phyloP scores from a whole-genome alignment of 257 asterid genomes.

The Solanum peruvianum region DNA sequence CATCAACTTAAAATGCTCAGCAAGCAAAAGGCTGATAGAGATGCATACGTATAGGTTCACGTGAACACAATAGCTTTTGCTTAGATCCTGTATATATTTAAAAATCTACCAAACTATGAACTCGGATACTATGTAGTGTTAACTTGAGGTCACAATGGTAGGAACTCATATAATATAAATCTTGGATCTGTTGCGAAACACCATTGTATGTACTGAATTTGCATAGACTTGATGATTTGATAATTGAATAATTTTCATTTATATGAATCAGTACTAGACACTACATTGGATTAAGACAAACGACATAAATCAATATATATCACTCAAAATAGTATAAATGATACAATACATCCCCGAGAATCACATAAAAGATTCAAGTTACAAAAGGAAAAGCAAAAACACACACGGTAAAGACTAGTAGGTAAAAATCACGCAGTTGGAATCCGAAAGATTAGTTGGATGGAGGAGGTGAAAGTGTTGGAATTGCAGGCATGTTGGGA shows the following conservation, averaged over 20 bases:
- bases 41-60: background rate
- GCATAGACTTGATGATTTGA: too few species aligned
- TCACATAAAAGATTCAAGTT: background rate
- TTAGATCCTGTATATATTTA: too few species aligned
- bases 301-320: background rate
- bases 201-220: too few species aligned
- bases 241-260: too few species aligned
- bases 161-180: background rate
- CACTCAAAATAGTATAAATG: background rate
- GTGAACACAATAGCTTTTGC: background rate
- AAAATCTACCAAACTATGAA: background rate
- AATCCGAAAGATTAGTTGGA: background rate
- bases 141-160: background rate
- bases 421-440: background rate
- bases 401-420: background rate
- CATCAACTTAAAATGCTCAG: background rate
- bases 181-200: too few species aligned
- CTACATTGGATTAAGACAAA: background rate
- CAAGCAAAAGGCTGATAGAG: background rate
- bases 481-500: background rate
- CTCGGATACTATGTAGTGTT: background rate
- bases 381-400: background rate
- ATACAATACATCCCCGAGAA: background rate
- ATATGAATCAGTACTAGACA: too few species aligned
- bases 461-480: background rate